phyloP scores from a whole-genome alignment of 2,329 filamentous ascomycete genomes.

The Penicillium sp. region DNA sequence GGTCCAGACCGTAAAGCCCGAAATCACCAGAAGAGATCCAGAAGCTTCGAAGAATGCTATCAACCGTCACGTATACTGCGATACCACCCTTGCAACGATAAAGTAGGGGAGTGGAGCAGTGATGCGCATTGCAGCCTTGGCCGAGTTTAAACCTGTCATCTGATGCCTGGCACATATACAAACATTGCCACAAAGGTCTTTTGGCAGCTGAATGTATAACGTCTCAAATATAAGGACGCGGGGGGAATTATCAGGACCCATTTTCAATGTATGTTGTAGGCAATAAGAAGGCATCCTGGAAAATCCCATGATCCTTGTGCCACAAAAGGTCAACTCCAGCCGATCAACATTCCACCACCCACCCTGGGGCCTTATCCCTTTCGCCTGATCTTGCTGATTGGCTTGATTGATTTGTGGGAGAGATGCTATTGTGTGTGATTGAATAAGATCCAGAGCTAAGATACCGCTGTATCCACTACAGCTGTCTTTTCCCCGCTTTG shows the following conservation, averaged over 20 bases:
- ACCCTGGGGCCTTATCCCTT: conserved; percentile 18
- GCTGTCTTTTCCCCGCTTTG: conserved; percentile 19
- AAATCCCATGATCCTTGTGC: neutral
- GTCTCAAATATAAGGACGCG: no score
- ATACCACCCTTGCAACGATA: conserved; percentile 7
- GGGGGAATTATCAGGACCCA: no score
- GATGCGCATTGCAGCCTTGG: conserved; percentile 1
- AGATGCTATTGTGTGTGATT: conserved; percentile 1
- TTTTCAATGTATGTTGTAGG: no score
- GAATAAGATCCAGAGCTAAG: neutral
- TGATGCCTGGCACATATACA: neutral
- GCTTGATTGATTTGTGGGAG: conserved; percentile 6
- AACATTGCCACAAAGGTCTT: no score
- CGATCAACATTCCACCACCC: conserved; percentile 24
- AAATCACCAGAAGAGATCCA: neutral
- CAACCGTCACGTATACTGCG: neutral
- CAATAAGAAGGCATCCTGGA: neutral
- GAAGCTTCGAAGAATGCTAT: conserved; percentile 8
- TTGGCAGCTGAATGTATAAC: no score
- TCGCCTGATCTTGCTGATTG: conserved; percentile 13
- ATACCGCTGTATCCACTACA: conserved; percentile 6
- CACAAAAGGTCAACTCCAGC: conserved; percentile 12
- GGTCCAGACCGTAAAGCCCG: neutral
- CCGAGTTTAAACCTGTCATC: neutral
- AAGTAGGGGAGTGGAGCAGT: conserved; percentile 8